phyloP scores from a whole-genome alignment of 176 grass and related monocot genomes.

The Hyparrhenia diplandra region DNA sequence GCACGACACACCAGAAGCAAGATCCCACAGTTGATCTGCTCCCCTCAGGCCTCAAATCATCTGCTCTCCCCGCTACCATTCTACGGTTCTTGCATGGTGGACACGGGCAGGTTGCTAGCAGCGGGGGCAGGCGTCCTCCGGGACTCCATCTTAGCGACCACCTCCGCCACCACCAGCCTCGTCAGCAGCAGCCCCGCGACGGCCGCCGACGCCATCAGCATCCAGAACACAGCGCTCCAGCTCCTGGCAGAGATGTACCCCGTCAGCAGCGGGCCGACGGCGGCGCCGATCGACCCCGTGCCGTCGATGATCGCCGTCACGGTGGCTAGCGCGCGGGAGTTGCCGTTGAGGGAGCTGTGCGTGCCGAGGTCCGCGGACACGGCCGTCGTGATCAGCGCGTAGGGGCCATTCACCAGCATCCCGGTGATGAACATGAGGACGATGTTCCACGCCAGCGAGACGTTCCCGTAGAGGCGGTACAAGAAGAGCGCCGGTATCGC shows the following conservation, averaged over 20 bases:
- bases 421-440: constrained; percentile 62
- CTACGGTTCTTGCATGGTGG: constrained; percentile 47
- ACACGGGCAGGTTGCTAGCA: constrained; percentile 44
- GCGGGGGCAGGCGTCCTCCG: background rate
- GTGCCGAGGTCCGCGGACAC: constrained; percentile 78
- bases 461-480: constrained; percentile 64
- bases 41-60: background rate
- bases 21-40: background rate
- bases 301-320: constrained; percentile 91
- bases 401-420: constrained; percentile 77
- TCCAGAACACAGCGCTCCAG: constrained; percentile 79
- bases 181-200: constrained; percentile 63
- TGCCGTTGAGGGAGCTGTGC: constrained; percentile 78
- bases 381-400: constrained; percentile 78
- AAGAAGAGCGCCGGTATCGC: constrained; percentile 83
- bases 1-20: background rate
- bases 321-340: constrained; percentile 71
- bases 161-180: constrained; percentile 57
- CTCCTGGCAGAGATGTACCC: constrained; percentile 78
- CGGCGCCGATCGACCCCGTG: constrained; percentile 74
- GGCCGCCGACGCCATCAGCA: constrained; percentile 74
- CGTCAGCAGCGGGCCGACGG: constrained; percentile 70
- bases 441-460: constrained; percentile 59
- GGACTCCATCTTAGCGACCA: constrained; percentile 47
- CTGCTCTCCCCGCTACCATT: background rate